Base-by-base conservation (phyloP, 352 stramenopile genomes). In the Paralagenidium karlingii region DNA sequence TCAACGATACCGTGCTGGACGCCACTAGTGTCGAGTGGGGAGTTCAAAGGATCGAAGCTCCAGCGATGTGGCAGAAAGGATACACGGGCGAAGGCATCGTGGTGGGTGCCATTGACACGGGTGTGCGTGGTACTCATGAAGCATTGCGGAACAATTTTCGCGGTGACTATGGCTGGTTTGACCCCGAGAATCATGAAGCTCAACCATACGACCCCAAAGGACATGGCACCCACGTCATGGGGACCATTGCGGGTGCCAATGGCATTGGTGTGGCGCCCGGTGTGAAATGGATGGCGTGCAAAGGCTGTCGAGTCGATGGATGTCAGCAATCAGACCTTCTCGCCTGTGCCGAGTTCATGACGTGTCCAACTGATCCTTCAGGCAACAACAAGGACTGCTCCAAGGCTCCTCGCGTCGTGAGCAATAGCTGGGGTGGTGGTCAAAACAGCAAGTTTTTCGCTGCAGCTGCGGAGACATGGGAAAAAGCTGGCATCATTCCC, bases 341-440 rank as follows among this genome's bases (percentile, higher is more conserved):
- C 10, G 36, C 45, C 11, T 82, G 64, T 44, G 49, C 43, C 3
- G 49, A 82, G 41, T 82, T 68, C 45, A 69, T 82, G 34, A 3
- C 70, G 40, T 82, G 68, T 41, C 68, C 68, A 11, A 82, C 65
- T 2, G 55, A 76, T 33, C 54, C 55, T 30, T 56, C 66, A 28
- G 68, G 65, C 34, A 60, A 59, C 39, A 68, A 73, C 47, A 53
- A 43, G 16, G 54, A 77, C 24, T 53, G 62, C 20, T 51, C 59
- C 5, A 71, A 77, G 34, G 51, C 58, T 1, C 66, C 66, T 5
- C 52, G 71, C 34, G 54, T 80, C 5, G 54, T 80, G 12, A 80
- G 55, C 60, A 77, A 77, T 33, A 77, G 62, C 46, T 80, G 66
- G 66, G 62, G 57, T 8, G 51, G 16, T 8, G 40, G 43, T 0